Evolutionary conservation across 257 asterid species (phyloP), one percentile per base, ranked within the genome.

Genomic region (Vinca minor): DNA sequence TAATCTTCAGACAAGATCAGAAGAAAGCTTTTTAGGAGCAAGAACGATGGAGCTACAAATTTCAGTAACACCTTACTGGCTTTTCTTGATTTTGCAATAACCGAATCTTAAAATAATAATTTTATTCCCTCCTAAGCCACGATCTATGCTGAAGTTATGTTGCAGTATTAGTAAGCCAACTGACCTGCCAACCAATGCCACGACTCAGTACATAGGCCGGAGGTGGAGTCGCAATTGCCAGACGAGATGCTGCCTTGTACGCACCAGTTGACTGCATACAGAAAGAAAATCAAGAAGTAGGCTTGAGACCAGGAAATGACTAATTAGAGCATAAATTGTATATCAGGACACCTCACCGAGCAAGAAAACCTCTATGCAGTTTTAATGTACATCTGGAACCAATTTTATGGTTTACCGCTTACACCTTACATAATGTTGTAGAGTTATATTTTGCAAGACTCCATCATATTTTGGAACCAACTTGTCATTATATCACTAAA

Each of bases 141-240:
- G 17, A 13, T 4, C 5, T 25, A 11, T 15, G 8, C 23, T 28
- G 38, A 7, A 54, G 5, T 4, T 31, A 1, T 36, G 21, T 34
- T 1, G 32, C 23, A 35, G 32, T 13, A 34, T 59, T 47, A 15
- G 41, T n/a, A 29, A 8, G 45, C 34, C 15, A 56, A 44, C 67
- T 50, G 62, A 91, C 98, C 96, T 91, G 98, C 98, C 98, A 93
- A 71, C 98, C 98, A 68, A 93, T 93, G 62, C 98, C 98, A 8
- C 98, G 91, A 68, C 98, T 93, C 62, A 93, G 88, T 64, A 93
- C 98, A 53, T 93, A 89, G 46, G 98, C 97, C 44, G 98, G 98
- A 69, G 98, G 98, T 7, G 98, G 98, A 60, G 98, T 93, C 64
- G 98, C 98, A 38, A 93, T 93, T 52, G 98, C 98, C 67, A 93